Base-by-base conservation (phyloP, 2,329 filamentous ascomycete species). In the Fusarium sp. region DNA sequence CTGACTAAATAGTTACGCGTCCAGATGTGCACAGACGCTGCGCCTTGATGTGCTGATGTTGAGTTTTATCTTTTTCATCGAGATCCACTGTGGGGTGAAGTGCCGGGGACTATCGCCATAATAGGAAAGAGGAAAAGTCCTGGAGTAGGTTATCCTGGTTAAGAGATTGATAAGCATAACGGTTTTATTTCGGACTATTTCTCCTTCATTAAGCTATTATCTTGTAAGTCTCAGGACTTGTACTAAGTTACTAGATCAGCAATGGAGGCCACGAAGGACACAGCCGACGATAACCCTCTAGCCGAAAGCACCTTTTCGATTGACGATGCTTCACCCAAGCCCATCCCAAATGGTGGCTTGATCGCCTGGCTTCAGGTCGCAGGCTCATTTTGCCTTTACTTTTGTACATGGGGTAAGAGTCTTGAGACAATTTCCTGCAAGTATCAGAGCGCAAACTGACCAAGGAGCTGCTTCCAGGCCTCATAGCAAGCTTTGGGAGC, bases 371-470 rank as follows among this genome's bases (percentile, higher is more conserved):
- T 76, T 7, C 74, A 76, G 15, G 70, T 75, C 1, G 65, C 50
- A 1, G 74, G 71, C 15, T 70, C 70, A 4, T 75, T 76, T 3
- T 76, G 67, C 5, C 67, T 76, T 5, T 76, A 75, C 23, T 76
- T 76, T 41, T 64, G 60, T 3, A 76, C 74, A 18, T 76, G 74
- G 74, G 74, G 74, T 76, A 58, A 37, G 49, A 6, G 23, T 17
- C 5, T 8, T 40, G 14, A 9, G 2, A 30, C 33, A 8, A 8
- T 15, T 27, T 12, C 0, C 20, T 13, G 15, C 9, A 23, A 33
- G 14, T 1, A 13, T 15, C n/a, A 2, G 3, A 12, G 4, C 17
- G 12, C 8, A 1, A 1, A 23, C 17, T 45, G 20, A 54, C 27
- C 15, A 23, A 40, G n/a, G 11, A 40, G 18, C 14, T 17, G 8